Evolutionary conservation across 768 basidiomycete species (phyloP), one percentile per base, ranked within the genome.

Genomic region (Pleurotus giganteus): DNA sequence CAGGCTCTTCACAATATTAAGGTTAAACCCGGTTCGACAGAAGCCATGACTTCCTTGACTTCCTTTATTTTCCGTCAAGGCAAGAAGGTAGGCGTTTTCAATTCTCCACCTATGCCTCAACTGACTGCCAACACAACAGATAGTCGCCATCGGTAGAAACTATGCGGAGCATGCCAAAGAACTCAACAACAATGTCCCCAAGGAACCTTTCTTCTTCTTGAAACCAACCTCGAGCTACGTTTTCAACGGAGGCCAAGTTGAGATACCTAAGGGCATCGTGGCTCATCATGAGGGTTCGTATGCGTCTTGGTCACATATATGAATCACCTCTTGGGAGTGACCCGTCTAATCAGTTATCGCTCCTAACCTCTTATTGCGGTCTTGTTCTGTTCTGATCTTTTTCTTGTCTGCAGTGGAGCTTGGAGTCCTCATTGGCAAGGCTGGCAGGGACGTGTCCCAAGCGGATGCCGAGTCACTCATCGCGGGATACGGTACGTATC

Each of bases 181-280:
- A 66, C 80, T 98, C 31, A 88, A 86, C 64, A 98, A 98, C 67
- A 74, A 88, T 4, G 73, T 87, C 4, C 95, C 96, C 0, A 90
- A 86, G 67, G 95, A 98, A 66, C 97, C 97, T 0, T 98, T 99
- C 79, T 95, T 98, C 81, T 99, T 99, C 77, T 74, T 98, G 24
- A 99, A 99, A 71, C 97, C 96, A 6, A 98, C 97, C 4, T 85
- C 88, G 11, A 92, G 89, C 65, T 98, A 95, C 65, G 65, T 98
- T 21, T 64, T 75, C 19, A 83, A 84, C 13, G 91, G 90, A 0
- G 93, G 91, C 1, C 79, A 81, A 31, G 73, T 98, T 17, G 91
- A 98, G 73, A 88, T 98, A 31, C 97, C 97, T 0, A 71, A 66
- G 24, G 95, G 95, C 4, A 79, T 95, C 31, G 62, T 86, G 3